Evolutionary conservation across 78 protist species (phyloP).

Genomic region (Protostelium mycophagum): DNA sequence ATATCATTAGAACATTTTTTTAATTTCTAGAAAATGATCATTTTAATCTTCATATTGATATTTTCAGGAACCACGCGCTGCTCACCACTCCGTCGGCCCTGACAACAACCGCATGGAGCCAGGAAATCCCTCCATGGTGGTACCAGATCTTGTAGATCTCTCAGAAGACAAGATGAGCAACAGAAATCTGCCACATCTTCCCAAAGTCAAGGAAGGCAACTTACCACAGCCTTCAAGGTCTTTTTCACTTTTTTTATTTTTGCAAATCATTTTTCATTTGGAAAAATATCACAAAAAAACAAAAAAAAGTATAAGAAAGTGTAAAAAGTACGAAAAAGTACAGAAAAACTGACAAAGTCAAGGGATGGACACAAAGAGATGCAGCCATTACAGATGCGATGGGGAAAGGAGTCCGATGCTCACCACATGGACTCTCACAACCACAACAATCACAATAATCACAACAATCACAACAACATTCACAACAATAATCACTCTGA

Average conservation of each 20-base stretch:
- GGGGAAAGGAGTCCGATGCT: no score
- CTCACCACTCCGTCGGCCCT: not conserved
- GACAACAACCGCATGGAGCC: not conserved
- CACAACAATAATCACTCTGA: no score
- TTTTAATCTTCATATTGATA: not conserved
- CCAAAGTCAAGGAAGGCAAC: not conserved
- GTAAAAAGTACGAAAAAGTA: no score
- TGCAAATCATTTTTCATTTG: no score
- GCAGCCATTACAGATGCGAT: not conserved
- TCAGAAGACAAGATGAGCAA: not conserved
- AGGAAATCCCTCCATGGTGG: not conserved
- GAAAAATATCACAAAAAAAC: no score
- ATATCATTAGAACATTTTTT: no score
- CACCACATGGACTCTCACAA: no score
- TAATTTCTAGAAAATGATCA: no score
- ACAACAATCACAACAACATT: not conserved
- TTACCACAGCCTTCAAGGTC: not conserved
- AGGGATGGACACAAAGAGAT: not conserved
- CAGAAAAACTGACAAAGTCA: not conserved
- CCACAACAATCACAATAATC: not conserved
- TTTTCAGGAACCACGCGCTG: not conserved
- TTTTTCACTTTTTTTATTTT: not conserved
- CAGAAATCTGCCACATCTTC: not conserved
- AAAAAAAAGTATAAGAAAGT: no score
- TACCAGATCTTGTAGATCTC: not conserved